These are phyloP conservation scores for Spathaspora passalidarum DNA, from an alignment of 805 yeast species.

Conservation along the genomic window DNA sequence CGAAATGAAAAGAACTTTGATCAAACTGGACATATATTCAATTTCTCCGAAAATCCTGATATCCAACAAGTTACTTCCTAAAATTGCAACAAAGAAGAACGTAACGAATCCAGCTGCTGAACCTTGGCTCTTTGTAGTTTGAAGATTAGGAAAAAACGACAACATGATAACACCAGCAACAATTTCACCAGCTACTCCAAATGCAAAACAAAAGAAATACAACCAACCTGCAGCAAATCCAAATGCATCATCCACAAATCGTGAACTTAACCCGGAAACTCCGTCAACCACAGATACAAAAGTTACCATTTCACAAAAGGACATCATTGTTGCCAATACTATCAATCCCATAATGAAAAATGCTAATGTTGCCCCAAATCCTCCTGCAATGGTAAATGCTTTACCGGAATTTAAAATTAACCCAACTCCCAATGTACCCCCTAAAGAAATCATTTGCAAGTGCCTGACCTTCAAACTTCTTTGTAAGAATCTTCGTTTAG, in stretches of 20 bases:
- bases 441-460: conserved; percentile 73
- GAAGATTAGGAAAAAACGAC: conserved; percentile 57
- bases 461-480: conserved; percentile 64
- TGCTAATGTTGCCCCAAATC: conserved; percentile 70
- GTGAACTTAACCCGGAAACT: conserved; percentile 67
- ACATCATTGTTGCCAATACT: conserved; percentile 65
- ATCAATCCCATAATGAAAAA: conserved; percentile 61
- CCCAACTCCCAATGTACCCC: conserved; percentile 80
- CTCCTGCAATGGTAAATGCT: conserved; percentile 72
- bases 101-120: conserved; percentile 63
- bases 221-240: conserved; percentile 73
- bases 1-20: conserved; percentile 53
- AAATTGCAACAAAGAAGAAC: conserved; percentile 47
- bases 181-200: conserved; percentile 76
- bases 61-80: conserved; percentile 57
- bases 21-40: conserved; percentile 58
- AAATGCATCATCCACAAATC: conserved; percentile 76
- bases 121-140: conserved; percentile 46
- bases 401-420: conserved; percentile 67
- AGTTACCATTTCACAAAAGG: conserved; percentile 81
- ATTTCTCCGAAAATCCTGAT: conserved; percentile 74
- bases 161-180: conserved; percentile 79
- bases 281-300: conserved; percentile 78
- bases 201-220: conserved; percentile 69
- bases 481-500: conserved; percentile 32